Conservation (phyloP, 805 yeast species). For the Blastobotrys robertii region DNA sequence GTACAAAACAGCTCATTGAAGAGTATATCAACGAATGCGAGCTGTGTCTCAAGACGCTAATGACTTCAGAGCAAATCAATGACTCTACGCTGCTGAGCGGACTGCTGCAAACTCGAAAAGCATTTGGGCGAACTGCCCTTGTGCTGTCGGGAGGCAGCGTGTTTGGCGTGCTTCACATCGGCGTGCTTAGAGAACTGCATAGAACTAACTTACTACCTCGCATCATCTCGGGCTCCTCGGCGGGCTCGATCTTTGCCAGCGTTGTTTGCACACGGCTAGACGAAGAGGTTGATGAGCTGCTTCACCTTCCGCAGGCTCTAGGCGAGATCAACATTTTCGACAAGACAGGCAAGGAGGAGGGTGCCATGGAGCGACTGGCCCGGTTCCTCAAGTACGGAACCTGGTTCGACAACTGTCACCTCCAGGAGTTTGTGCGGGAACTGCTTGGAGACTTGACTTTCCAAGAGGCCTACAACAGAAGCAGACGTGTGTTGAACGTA, state of each 20-base stretch:
- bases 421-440: constrained; percentile 62
- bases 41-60: constrained; percentile 31
- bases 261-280: constrained; percentile 72
- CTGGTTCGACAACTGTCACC: constrained; percentile 68
- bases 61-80: constrained; percentile 34
- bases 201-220: constrained; percentile 72
- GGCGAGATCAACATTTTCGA: constrained; percentile 50
- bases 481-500: constrained; percentile 86
- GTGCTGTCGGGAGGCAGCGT: constrained; percentile 96
- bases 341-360: constrained; percentile 42
- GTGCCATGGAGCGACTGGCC: constrained; percentile 42
- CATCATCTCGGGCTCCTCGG: constrained; percentile 87
- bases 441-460: constrained; percentile 87
- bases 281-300: constrained; percentile 47
- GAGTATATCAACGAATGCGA: constrained; percentile 76
- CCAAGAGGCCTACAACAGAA: constrained; percentile 87
- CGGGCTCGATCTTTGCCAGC: constrained; percentile 92
- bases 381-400: constrained; percentile 76
- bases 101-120: constrained; percentile 78
- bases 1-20: constrained; percentile 77
- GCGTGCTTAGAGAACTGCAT: constrained; percentile 71
- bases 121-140: constrained; percentile 88
- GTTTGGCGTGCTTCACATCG: constrained; percentile 86
- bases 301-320: constrained; percentile 35
- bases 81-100: constrained; percentile 65